Conservation (phyloP, 129 eudicot genomes). For the Lactuca saligna region DNA sequence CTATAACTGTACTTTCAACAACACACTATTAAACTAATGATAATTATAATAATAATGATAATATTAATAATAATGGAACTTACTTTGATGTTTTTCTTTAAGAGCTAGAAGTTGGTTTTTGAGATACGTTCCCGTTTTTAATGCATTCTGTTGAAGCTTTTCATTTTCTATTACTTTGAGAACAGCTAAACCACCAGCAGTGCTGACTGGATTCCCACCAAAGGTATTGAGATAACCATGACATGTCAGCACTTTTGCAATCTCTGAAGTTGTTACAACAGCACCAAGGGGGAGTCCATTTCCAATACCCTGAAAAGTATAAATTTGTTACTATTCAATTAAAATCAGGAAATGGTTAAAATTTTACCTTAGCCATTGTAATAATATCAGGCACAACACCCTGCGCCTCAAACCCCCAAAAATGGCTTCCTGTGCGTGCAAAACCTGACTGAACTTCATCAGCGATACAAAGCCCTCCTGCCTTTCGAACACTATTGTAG, state of each 20-base stretch:
- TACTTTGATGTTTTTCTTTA: slow-evolving; percentile 65
- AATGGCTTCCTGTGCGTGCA: slow-evolving; percentile 73
- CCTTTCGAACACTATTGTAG: slow-evolving; percentile 52
- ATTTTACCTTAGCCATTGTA: slow-evolving; percentile 74
- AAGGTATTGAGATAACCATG: slow-evolving; percentile 59
- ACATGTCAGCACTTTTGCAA: slow-evolving; percentile 53
- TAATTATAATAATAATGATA: background rate
- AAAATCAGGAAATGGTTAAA: background rate
- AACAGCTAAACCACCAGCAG: slow-evolving; percentile 75
- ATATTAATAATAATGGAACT: slow-evolving; percentile 14
- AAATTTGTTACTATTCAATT: too few relatives aligned
- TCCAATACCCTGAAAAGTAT: slow-evolving; percentile 60
- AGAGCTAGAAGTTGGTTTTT: slow-evolving; percentile 52
- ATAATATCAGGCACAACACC: slow-evolving; percentile 82
- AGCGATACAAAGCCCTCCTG: slow-evolving; percentile 85
- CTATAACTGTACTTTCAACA: slow-evolving; percentile 46
- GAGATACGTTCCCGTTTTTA: slow-evolving; percentile 46
- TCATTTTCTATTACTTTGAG: slow-evolving; percentile 69
- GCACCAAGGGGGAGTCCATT: slow-evolving; percentile 86
- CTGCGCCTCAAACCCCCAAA: slow-evolving; percentile 77
- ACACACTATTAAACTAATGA: background rate
- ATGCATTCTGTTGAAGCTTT: slow-evolving; percentile 67
- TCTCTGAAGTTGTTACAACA: slow-evolving; percentile 74
- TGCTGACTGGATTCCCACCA: slow-evolving; percentile 85
- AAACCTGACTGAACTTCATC: slow-evolving; percentile 88